Conservation (phyloP, 164 flowering plant species). For the Berberis vulgaris region DNA sequence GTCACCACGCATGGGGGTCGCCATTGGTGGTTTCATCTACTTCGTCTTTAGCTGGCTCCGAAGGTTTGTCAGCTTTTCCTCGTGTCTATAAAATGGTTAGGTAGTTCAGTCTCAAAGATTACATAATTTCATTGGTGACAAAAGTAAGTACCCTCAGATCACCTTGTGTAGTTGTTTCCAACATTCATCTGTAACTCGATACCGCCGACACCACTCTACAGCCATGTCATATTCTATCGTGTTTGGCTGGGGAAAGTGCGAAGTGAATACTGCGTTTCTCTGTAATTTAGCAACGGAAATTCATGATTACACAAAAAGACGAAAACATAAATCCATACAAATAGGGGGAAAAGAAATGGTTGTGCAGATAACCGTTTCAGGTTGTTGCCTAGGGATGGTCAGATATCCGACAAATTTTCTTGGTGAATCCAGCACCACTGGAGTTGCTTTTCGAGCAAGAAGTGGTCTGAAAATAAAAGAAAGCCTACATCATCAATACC, state of each 20-base stretch:
- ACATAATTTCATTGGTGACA: too few species aligned
- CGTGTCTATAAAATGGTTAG: too few species aligned
- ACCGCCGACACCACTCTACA: neutral
- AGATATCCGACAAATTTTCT: neutral
- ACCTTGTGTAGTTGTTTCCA: neutral
- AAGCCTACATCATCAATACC: too few species aligned
- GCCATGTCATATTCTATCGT: neutral
- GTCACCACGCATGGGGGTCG: too few species aligned
- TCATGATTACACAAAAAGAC: neutral
- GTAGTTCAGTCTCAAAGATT: too few species aligned
- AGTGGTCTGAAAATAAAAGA: neutral
- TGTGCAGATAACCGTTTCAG: neutral
- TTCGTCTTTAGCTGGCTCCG: too few species aligned
- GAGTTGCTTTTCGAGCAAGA: neutral
- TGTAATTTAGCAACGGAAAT: neutral
- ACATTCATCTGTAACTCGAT: neutral
- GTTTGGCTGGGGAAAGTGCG: slow-evolving; percentile 2
- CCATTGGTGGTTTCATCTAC: too few species aligned
- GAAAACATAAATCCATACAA: neutral
- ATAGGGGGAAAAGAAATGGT: neutral
- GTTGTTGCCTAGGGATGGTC: neutral
- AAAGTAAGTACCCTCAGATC: neutral
- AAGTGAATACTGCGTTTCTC: neutral
- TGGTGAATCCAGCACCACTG: neutral
- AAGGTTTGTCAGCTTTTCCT: too few species aligned